Base-by-base conservation (phyloP, 2,329 filamentous ascomycete genomes). In the Penicillium frequentans region DNA sequence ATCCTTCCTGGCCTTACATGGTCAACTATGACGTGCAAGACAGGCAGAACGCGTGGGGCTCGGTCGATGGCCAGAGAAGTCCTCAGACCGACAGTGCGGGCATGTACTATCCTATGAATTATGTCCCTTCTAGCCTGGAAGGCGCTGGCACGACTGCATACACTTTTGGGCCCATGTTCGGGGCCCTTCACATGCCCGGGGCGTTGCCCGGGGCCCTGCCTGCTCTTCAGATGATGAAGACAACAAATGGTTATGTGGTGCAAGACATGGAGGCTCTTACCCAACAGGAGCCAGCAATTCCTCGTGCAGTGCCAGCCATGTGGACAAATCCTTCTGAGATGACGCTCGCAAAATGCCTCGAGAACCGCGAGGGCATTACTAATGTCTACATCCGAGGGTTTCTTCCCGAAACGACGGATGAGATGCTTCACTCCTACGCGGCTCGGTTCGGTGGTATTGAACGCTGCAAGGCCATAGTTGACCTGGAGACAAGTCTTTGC, bases 311-410 rank as follows among this genome's bases (percentile, higher is more conserved):
- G 46, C 93, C 93, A 16, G 93, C 95, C 7, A 88, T 92, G 63
- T 93, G 77, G 77, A 80, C 90, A 70, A 92, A 90, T 56, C 91
- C 91, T 27, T 88, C 88, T 24, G 93, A 93, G 56, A 90, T 96
- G 82, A 93, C 90, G 43, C 85, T 98, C 27, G 93, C 96, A 62
- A 93, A 96, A 75, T 96, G 93, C 70, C 82, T 99, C 49, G 91
- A 96, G 77, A 98, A 98, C 70, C 90, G 92, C 57, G 95, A 90
- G 48, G 93, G 93, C 45, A 96, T 98, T 71, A 95, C 92, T 62
- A 99, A 99, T 70, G 93, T 99, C 63, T 99, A 99, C 80, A 97
- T 99, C 63, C 91, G 95, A 59, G 96, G 96, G 19, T 88, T 99
- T 61, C 90, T 96, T 62, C 93, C 95, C 0, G 93, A 96, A 67